Percentiles rank a stretch among this genome's conserved stretches.
Evolutionary conservation across 1,284 basidiomycete genomes (phyloP).

Genomic region (Tetrapyrgos nigripes): DNA sequence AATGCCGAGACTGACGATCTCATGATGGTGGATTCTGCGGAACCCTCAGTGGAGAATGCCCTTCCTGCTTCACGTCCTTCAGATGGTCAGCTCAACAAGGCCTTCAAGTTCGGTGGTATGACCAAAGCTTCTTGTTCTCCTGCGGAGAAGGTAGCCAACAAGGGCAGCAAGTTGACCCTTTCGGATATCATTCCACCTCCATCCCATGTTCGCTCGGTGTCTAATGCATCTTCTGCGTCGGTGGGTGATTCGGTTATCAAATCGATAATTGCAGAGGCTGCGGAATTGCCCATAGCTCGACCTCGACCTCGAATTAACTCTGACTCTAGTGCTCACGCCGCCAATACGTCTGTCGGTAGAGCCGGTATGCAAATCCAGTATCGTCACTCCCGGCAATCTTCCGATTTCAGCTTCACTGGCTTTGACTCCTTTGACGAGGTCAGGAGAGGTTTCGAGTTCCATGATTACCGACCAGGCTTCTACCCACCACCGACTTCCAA

Average conservation of each 20-base stretch:
- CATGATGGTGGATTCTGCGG: background rate
- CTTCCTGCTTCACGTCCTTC: slow-evolving; percentile 56
- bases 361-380: slow-evolving; percentile 22
- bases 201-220: slow-evolving; percentile 54
- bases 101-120: slow-evolving; percentile 76
- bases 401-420: slow-evolving; percentile 68
- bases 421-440: slow-evolving; percentile 79
- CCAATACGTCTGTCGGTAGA: slow-evolving; percentile 18
- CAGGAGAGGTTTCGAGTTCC: slow-evolving; percentile 75
- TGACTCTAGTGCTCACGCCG: slow-evolving; percentile 42
- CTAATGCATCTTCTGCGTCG: slow-evolving; percentile 47
- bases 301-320: slow-evolving; percentile 49
- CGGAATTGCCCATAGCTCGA: slow-evolving; percentile 35
- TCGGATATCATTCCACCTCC: slow-evolving; percentile 78
- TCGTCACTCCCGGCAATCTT: slow-evolving; percentile 54
- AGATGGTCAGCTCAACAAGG: slow-evolving; percentile 66
- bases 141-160: slow-evolving; percentile 13
- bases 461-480: slow-evolving; percentile 63
- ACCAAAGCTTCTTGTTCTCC: slow-evolving; percentile 35
- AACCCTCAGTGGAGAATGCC: slow-evolving; percentile 27
- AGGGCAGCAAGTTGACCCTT: slow-evolving; percentile 52
- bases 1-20: slow-evolving; percentile 18
- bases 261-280: slow-evolving; percentile 62
- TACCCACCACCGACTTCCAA: slow-evolving; percentile 48
- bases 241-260: slow-evolving; percentile 65